Base-by-base conservation (phyloP, 1,284 basidiomycete species). In the Vanrija pseudolonga region DNA sequence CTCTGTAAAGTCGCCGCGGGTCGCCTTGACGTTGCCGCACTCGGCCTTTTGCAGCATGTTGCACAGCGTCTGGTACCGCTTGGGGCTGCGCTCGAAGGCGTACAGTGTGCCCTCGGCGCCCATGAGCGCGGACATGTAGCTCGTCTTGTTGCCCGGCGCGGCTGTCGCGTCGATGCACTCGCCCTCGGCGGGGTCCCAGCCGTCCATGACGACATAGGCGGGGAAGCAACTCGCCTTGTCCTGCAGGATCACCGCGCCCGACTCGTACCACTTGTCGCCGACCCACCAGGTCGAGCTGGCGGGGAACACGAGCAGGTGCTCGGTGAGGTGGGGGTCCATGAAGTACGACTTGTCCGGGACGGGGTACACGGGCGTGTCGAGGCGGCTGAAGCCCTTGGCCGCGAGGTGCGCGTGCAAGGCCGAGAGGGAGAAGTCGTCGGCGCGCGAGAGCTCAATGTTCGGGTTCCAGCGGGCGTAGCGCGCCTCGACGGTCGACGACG, bases 171-270 rank as follows among this genome's bases (percentile, higher is more conserved):
- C 96, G 46, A 98, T 87, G 36, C 93, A 90, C 18, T 83, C 67
- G 0, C 72, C 72, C 48, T 74, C 72, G 18, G 55, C 67, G 14
- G 49, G 41, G 7, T n/a, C 19, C 39, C 39, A 40, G 5, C 39
- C 39, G 4, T 61, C 62, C 69, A 74, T 76, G 42, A 97, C 82
- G 5, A 98, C 83, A 51, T 85, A 80, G 0, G 95, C 92, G 9
- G 96, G 93, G 72, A 98, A 93, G 76, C 96, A 99, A 45, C 89
- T 93, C 14, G 96, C 95, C 72, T 98, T 95, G 76, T 99, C 96
- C 74, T 99, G 96, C 9, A 98, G 79, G 54, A 99, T 92, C 28
- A 98, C 77, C 18, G 68, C 71, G 55, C 75, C 75, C 19, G 63
- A 55, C 50, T 67, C 65, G 50, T 76, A 77, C 67, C 73, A 76